Conservation (phyloP, 2,329 filamentous ascomycete genomes). For the Chrysoporthe deuterocubensis region DNA sequence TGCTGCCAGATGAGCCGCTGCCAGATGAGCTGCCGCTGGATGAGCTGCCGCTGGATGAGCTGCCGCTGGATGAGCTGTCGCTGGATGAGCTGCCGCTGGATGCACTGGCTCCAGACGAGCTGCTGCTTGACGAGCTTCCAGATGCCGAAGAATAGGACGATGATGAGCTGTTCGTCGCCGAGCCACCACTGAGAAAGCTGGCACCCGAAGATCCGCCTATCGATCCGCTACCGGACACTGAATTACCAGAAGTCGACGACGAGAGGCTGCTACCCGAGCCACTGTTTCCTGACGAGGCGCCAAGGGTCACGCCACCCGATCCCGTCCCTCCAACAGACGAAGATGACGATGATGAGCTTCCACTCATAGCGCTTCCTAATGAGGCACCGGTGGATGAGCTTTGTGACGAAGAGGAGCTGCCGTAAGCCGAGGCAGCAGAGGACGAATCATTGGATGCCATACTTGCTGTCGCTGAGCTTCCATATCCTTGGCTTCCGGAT, state of each 20-base stretch:
- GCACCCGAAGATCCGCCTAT: not conserved
- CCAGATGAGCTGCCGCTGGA: not conserved
- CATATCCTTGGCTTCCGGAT: slow-evolving; percentile 1
- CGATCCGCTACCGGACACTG: not conserved
- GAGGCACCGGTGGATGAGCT: not conserved
- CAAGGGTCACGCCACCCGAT: not conserved
- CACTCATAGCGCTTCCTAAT: not conserved
- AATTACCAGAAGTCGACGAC: not conserved
- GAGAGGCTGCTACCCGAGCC: not conserved
- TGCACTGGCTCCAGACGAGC: not conserved
- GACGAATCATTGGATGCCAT: not conserved
- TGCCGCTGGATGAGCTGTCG: too few species aligned
- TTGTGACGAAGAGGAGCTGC: not conserved
- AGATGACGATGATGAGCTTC: not conserved
- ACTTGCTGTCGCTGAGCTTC: not conserved
- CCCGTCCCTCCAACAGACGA: not conserved
- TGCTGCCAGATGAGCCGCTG: too few species aligned
- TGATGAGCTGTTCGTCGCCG: slow-evolving; percentile 1
- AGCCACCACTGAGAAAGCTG: slow-evolving; percentile 1
- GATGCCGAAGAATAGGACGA: not conserved
- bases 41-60: not conserved
- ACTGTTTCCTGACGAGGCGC: not conserved
- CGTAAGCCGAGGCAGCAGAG: slow-evolving; percentile 7
- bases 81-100: not conserved
- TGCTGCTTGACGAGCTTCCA: not conserved